Conservation (phyloP, 257 asterid species). For the Solanum virginianum region DNA sequence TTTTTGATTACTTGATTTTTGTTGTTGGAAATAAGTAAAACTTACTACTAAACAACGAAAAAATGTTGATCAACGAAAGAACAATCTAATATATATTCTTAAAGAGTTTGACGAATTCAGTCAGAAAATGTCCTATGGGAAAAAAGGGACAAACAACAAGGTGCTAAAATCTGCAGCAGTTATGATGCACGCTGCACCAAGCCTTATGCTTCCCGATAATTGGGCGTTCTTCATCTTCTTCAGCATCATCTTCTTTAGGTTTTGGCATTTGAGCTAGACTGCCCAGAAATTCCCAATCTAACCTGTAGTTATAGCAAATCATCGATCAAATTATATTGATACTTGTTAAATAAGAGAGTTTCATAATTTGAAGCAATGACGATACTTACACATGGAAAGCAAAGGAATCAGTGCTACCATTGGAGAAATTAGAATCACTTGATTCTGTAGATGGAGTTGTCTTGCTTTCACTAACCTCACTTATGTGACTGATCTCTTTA, state of each 20-base stretch:
- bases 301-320: slow-evolving; percentile 21
- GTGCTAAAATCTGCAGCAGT: too few relatives aligned
- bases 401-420: too few relatives aligned
- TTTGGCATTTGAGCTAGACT: slow-evolving; percentile 10
- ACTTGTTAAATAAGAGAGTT: too few relatives aligned
- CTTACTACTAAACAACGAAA: background rate
- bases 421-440: too few relatives aligned
- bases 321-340: too few relatives aligned
- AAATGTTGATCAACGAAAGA: background rate
- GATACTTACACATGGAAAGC: too few relatives aligned
- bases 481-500: background rate
- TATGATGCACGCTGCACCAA: background rate
- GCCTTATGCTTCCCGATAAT: slow-evolving; percentile 10
- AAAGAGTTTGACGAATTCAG: background rate
- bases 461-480: slow-evolving; percentile 10
- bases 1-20: too few relatives aligned
- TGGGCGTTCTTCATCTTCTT: background rate
- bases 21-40: too few relatives aligned
- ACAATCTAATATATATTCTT: background rate
- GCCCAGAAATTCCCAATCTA: slow-evolving; percentile 58
- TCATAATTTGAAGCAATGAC: too few relatives aligned
- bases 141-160: too few relatives aligned
- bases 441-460: slow-evolving; percentile 21
- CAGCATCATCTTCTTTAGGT: slow-evolving; percentile 3
- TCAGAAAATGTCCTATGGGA: too few relatives aligned